phyloP scores from a whole-genome alignment of 495 filamentous ascomycete genomes.

The Cetradonia linearis region DNA sequence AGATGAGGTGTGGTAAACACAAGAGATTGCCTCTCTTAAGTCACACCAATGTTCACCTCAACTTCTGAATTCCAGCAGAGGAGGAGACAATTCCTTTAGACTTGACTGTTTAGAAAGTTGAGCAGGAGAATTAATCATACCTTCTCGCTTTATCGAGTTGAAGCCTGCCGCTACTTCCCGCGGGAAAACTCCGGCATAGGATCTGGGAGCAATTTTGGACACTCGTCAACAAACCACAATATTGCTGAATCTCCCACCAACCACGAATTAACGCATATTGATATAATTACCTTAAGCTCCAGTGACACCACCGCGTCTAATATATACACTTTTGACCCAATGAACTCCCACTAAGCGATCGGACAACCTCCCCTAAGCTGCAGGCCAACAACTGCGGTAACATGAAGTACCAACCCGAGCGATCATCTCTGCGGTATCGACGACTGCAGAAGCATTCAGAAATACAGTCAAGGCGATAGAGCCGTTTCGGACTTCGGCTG shows the following conservation, averaged over 20 bases:
- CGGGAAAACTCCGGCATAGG: slow-evolving; percentile 5
- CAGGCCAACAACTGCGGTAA: slow-evolving; percentile 20
- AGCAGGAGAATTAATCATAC: neutral
- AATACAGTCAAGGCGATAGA: slow-evolving; percentile 6
- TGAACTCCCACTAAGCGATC: neutral
- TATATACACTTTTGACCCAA: neutral
- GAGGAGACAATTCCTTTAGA: neutral
- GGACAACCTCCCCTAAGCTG: neutral
- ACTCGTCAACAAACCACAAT: slow-evolving; percentile 13
- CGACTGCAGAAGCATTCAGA: slow-evolving; percentile 12
- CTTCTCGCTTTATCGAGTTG: slow-evolving; percentile 15
- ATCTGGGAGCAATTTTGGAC: slow-evolving; percentile 6
- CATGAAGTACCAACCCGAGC: slow-evolving; percentile 24
- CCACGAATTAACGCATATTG: neutral
- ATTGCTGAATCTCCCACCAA: neutral
- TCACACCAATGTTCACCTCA: neutral
- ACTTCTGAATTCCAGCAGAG: neutral
- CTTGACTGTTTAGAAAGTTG: neutral
- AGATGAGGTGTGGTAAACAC: slow-evolving; percentile 12
- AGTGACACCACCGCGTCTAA: neutral
- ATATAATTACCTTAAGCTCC: neutral
- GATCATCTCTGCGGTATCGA: slow-evolving; percentile 19
- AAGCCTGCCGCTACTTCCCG: slow-evolving; percentile 9
- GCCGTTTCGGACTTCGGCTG: neutral
- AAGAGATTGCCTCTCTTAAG: neutral